A percentile compares a stretch with the other conserved stretches of the same genome.
Conservation (phyloP, 345 rosid genomes). For the Populus deltoides region DNA sequence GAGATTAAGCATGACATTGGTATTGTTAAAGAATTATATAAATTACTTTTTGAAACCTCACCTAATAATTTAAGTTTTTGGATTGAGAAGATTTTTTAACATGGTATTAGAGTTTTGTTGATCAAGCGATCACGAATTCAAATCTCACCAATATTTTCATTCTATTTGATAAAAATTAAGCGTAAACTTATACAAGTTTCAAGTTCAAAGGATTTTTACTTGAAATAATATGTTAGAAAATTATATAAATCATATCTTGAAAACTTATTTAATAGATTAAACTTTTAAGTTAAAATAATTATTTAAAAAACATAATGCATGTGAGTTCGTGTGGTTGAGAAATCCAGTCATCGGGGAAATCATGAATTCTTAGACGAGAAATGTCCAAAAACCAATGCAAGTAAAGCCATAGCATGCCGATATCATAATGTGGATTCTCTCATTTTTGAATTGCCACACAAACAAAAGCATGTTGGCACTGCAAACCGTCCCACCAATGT, state of each 20-base stretch:
- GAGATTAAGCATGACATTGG: neutral
- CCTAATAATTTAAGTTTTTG: fast-evolving
- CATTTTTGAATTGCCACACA: neutral
- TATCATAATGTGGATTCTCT: neutral
- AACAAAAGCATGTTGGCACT: neutral
- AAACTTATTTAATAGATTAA: no score
- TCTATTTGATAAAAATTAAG: no score
- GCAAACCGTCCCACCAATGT: constrained; percentile 37
- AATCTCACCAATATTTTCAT: no score
- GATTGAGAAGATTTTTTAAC: no score
- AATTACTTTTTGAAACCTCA: fast-evolving
- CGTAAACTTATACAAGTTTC: no score
- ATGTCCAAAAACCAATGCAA: neutral
- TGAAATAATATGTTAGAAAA: fast-evolving
- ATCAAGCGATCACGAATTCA: no score
- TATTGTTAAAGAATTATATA: no score
- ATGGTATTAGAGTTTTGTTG: no score
- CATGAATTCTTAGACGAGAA: neutral
- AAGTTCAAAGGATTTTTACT: no score
- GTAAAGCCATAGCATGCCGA: neutral
- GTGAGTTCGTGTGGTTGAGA: neutral
- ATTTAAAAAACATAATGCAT: no score
- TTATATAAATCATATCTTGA: no score
- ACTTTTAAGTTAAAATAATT: no score
- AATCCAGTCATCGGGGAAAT: neutral